A percentile compares a stretch with the other conserved stretches of the same genome.
phyloP scores from a whole-genome alignment of 2,329 filamentous ascomycete species.

The Claviceps sp. region DNA sequence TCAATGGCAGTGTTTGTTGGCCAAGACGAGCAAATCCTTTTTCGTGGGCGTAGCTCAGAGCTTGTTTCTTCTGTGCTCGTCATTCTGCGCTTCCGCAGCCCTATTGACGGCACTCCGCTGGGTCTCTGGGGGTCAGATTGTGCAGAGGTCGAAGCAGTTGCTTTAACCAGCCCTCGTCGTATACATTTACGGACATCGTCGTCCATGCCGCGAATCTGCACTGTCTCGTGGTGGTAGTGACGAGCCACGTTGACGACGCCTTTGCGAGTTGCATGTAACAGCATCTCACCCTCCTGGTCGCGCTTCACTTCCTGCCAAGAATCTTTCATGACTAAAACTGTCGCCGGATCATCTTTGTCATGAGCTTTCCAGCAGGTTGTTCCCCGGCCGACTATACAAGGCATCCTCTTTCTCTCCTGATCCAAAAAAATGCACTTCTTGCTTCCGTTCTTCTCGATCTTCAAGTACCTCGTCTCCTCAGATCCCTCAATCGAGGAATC shows the following conservation, averaged over 20 bases:
- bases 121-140: too few species aligned
- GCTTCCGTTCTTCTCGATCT: conserved; percentile 22
- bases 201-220: conserved; percentile 17
- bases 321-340: conserved; percentile 30
- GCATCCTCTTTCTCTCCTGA: conserved; percentile 18
- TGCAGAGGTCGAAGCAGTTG: too few species aligned
- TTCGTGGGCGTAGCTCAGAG: too few species aligned
- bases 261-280: conserved; percentile 22
- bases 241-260: conserved; percentile 25
- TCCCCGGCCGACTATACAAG: conserved; percentile 24
- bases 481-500: too few species aligned
- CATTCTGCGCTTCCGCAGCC: too few species aligned
- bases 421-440: conserved; percentile 28
- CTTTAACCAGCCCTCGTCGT: too few species aligned
- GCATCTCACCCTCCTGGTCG: conserved; percentile 27
- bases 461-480: conserved; percentile 17
- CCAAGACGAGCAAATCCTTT: too few species aligned
- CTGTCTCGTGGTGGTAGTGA: conserved; percentile 30
- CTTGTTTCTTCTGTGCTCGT: too few species aligned
- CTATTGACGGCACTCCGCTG: too few species aligned
- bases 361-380: conserved; percentile 15
- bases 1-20: too few species aligned
- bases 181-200: conserved; percentile 17
- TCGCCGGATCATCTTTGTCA: conserved; percentile 17
- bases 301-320: conserved; percentile 29